Conservation (phyloP, 371 early-diverging fungal genomes). For the Mortierella sp. region DNA sequence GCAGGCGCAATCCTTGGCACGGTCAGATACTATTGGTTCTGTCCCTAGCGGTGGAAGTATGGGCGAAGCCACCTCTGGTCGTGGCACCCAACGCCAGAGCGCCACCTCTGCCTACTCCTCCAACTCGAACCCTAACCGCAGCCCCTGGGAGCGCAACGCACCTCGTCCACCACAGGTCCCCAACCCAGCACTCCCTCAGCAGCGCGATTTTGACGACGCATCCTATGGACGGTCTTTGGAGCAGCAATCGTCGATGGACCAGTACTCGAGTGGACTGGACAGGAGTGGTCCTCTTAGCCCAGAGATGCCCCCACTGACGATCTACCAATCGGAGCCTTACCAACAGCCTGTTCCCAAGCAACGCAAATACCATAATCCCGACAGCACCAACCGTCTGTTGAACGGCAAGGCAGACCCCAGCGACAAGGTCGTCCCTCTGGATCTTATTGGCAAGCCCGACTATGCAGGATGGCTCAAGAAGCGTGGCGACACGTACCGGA, state of each 20-base stretch:
- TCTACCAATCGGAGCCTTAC: conserved; percentile 21
- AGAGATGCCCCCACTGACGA: conserved; percentile 26
- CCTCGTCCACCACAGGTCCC: conserved; percentile 39
- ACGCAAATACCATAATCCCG: conserved; percentile 48
- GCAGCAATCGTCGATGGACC: conserved; percentile 19
- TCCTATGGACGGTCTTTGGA: conserved; percentile 18
- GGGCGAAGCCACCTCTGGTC: conserved; percentile 16
- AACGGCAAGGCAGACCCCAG: conserved; percentile 50
- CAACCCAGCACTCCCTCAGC: conserved; percentile 15
- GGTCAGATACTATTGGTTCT: conserved; percentile 52
- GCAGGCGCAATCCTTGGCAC: conserved; percentile 20
- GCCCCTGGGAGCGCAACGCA: conserved; percentile 41
- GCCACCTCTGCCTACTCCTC: conserved; percentile 37
- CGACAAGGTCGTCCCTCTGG: conserved; percentile 51
- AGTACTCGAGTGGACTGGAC: conserved; percentile 37
- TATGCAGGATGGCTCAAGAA: conserved; percentile 78
- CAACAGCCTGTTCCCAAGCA: conserved; percentile 43
- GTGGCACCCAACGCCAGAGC: conserved; percentile 46
- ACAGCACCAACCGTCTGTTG: conserved; percentile 39
- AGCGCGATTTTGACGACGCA: conserved; percentile 30
- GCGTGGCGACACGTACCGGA: conserved; percentile 73
- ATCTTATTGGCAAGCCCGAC: conserved; percentile 64
- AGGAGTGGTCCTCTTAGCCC: conserved; percentile 15
- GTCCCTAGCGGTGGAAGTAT: conserved; percentile 40
- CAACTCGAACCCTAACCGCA: conserved; percentile 27